phyloP scores from a whole-genome alignment of 2,329 filamentous ascomycete genomes.

The Cadophora gregata region DNA sequence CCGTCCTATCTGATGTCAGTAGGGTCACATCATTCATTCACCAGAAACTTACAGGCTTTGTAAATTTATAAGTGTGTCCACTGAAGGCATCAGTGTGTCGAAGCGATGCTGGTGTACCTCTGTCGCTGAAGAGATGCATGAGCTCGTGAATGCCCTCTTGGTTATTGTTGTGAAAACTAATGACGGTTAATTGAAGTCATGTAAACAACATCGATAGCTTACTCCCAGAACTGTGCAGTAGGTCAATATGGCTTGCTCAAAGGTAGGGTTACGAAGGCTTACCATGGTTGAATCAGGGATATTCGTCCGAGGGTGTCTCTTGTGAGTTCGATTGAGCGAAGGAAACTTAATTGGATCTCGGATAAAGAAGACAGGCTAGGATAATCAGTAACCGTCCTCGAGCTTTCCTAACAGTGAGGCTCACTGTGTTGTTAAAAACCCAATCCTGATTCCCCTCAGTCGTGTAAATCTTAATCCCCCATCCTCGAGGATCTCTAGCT shows the following conservation, averaged over 20 bases:
- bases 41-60: conserved; percentile 56
- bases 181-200: background rate
- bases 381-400: conserved; percentile 9
- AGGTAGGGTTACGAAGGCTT: background rate
- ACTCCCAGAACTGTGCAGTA: background rate
- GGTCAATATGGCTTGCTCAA: background rate
- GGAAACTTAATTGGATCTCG: conserved; percentile 77
- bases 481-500: conserved; percentile 55
- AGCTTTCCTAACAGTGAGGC: background rate
- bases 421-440: conserved; percentile 29
- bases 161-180: conserved; percentile 57
- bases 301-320: conserved; percentile 74
- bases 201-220: background rate
- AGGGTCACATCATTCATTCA: no score
- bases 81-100: conserved; percentile 73
- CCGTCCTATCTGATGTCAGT: conserved; percentile 51
- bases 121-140: conserved; percentile 70
- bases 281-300: conserved; percentile 60
- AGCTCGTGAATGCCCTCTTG: conserved; percentile 68
- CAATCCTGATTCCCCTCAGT: conserved; percentile 58
- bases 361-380: conserved; percentile 72
- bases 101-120: conserved; percentile 69
- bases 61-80: conserved; percentile 71
- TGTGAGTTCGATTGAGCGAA: conserved; percentile 76
- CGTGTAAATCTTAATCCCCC: conserved; percentile 57